Evolutionary conservation across 306 rosid species (phyloP).

Genomic region (Rosa rugosa): DNA sequence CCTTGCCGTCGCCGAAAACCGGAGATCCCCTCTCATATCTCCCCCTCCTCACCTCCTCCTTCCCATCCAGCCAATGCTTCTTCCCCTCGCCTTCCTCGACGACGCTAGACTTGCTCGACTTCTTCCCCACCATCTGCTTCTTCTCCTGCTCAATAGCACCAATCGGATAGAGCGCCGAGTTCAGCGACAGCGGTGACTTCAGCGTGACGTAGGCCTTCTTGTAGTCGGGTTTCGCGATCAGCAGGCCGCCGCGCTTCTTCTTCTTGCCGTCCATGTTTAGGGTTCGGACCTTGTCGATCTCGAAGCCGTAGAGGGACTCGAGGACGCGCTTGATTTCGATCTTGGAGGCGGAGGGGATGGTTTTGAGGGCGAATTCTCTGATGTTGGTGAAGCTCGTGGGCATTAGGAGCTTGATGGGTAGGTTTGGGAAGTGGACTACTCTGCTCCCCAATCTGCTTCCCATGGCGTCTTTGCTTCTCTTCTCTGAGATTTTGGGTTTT

Average conservation of each 20-base stretch:
- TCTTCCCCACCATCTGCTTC: slow-evolving; percentile 30
- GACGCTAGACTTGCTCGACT: slow-evolving; percentile 47
- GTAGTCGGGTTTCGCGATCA: slow-evolving; percentile 71
- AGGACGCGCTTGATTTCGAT: slow-evolving; percentile 71
- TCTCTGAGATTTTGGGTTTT: neutral
- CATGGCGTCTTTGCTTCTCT: slow-evolving; percentile 35
- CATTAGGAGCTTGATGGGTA: slow-evolving; percentile 70
- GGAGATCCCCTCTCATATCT: slow-evolving; percentile 21
- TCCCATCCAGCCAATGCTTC: slow-evolving; percentile 76
- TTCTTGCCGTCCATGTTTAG: slow-evolving; percentile 83
- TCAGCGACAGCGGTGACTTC: slow-evolving; percentile 50
- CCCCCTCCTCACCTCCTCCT: slow-evolving; percentile 9
- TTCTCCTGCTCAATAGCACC: slow-evolving; percentile 43
- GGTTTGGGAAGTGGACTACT: slow-evolving; percentile 56
- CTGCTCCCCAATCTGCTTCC: slow-evolving; percentile 62
- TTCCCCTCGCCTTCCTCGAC: slow-evolving; percentile 49
- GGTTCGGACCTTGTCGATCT: slow-evolving; percentile 77
- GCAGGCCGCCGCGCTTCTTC: slow-evolving; percentile 56
- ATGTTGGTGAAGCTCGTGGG: slow-evolving; percentile 49
- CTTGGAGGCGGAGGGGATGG: slow-evolving; percentile 82
- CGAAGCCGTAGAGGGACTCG: slow-evolving; percentile 63
- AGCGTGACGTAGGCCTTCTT: slow-evolving; percentile 90
- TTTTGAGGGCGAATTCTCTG: slow-evolving; percentile 72
- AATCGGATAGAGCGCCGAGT: slow-evolving; percentile 47
- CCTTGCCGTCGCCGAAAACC: slow-evolving; percentile 30